Evolutionary conservation across 371 early-diverging fungal genomes (phyloP), one percentile per base, ranked within the genome.

Genomic region (Mucor sp.): DNA sequence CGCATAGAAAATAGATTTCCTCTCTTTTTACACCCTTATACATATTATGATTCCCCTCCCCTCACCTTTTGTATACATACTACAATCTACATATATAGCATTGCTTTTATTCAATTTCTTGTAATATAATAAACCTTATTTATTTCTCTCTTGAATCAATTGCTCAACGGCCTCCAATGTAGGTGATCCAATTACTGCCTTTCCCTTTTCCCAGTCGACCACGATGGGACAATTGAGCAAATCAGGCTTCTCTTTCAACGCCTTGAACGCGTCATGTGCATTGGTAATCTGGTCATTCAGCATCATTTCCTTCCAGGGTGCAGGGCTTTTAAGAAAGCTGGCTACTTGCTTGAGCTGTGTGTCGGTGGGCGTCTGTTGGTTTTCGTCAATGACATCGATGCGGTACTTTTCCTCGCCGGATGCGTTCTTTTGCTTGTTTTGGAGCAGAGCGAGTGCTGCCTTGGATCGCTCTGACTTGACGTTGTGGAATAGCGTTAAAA

Each of bases 201-300:
- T 77, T 23, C 79, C 81, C 41, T 67, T 71, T 44, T 79, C 69
- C 81, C 81, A 81, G 41, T 81, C 81, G 0, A 81, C 75, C 0
- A 79, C 62, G 48, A 81, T 73, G 23, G 81, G 81, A 32, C 79
- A 67, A 39, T 67, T 47, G 15, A 81, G 56, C 12, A 60, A 41
- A 8, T 44, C 39, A 2, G 79, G 79, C 11, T 77, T 60, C 11
- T 77, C 25, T 50, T 65, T 62, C 15, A 79, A 37, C 0, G 73
- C 19, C 3, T 75, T 43, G 11, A 76, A 21, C 0, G 77, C 68
- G 56, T 74, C 74, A 19, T 79, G 61, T 14, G 65, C 62, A 28
- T 67, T 66, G 1, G 48, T 48, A 48, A 58, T 44, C 21, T 71
- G 39, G 7, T 74, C 68, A 8, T 62, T 25, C 11, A 43, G 4